phyloP scores from a whole-genome alignment of 2,329 filamentous ascomycete species.

The Epichloe sylvatica region DNA sequence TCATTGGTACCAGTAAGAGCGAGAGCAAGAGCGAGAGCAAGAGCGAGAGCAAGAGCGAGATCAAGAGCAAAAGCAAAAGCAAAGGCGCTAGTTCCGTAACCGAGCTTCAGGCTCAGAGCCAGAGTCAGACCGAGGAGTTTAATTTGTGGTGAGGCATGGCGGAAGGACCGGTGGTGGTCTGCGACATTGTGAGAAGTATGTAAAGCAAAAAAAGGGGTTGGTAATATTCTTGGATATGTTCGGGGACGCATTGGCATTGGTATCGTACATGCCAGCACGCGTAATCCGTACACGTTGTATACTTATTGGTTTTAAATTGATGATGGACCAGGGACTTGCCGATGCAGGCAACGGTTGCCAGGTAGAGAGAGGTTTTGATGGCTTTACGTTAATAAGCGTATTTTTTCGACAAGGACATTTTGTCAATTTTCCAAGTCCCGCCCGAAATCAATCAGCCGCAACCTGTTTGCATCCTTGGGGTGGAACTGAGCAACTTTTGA shows the following conservation, averaged over 20 bases:
- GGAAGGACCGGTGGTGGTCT: not conserved
- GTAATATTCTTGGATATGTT: not conserved
- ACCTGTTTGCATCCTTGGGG: conserved; percentile 44
- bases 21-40: not conserved
- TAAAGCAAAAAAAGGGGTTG: no score
- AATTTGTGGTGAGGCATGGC: not conserved
- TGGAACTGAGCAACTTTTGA: conserved; percentile 55
- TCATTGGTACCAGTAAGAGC: not conserved
- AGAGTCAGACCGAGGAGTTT: not conserved
- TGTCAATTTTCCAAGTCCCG: conserved; percentile 44
- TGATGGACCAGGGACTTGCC: no score
- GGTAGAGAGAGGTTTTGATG: no score
- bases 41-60: not conserved
- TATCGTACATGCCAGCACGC: not conserved
- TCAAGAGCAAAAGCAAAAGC: not conserved
- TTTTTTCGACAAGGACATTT: no score
- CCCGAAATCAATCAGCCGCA: conserved; percentile 50
- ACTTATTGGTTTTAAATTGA: no score
- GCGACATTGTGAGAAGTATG: not conserved
- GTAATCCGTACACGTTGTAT: no score
- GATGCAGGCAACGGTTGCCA: no score
- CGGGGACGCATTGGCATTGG: not conserved
- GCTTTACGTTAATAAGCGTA: no score
- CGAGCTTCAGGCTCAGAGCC: not conserved
- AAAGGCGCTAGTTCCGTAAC: not conserved